Base-by-base conservation (phyloP, 2,329 filamentous ascomycete genomes). In the Helotiales sp. region DNA sequence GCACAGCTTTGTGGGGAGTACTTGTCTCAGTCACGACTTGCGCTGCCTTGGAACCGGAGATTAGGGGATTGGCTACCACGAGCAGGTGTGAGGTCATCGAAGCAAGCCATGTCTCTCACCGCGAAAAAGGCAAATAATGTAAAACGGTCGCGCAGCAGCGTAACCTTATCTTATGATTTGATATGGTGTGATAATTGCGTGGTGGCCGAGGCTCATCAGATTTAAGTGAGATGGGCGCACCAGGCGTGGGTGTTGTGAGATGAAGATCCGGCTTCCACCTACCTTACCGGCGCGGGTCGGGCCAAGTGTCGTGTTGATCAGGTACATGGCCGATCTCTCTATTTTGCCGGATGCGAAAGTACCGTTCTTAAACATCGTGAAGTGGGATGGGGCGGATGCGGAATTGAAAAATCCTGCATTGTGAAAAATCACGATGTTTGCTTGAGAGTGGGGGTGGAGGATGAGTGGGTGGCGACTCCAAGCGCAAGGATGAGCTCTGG, bases 1-100 rank as follows among this genome's bases (percentile, higher is more conserved):
- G 55, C 55, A 59, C 55, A 40, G 17, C 13, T 1, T 32, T 24
- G 34, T n/a, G 30, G 32, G 43, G 55, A 32, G n/a, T 7, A 32
- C 20, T 20, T 47, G 49, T 13, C 20, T 26, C 20, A 63, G 55
- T 61, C 65, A 64, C 65, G 65, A 40, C 32, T 32, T 64, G 50
- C 32, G 40, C 43, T 61, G 26, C 65, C 65, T 67, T 61, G 65
- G 65, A 67, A 64, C 61, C 34, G 65, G 61, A 67, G 50, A 67
- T 67, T 64, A 43, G 47, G 15, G 22, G 20, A 60, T 59, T 54
- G 50, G 50, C 11, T 54, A 17, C 26, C n/a, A n/a, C 5, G 20
- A 30, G 22, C 20, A 37, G 28, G 17, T 11, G 59, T 58, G 62
- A 64, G 24, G 26, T 64, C 52, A 64, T 64, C 52, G 26, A 34